Evolutionary conservation across 176 grass and related monocot genomes (phyloP), one percentile per base, ranked within the genome.

Genomic region (Paspalum vaginatum): DNA sequence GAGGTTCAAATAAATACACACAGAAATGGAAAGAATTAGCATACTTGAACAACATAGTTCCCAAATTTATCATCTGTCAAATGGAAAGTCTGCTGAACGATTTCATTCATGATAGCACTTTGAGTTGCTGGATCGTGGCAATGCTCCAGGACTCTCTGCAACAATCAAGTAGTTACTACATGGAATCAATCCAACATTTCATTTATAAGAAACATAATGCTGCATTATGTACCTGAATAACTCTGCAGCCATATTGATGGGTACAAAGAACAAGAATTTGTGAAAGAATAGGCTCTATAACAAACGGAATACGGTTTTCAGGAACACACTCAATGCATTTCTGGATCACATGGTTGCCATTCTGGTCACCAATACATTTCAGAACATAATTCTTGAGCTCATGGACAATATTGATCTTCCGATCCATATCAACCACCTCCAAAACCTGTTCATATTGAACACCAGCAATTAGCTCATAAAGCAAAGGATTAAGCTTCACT

Each of bases 291-390:
- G 90, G 80, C 27, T 86, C 85, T 48, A 93, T 85, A 21, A 99
- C 91, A 85, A 95, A 99, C 2, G 74, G 65, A 74, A 99, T 99
- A 53, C n/a, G 80, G 52, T 93, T 84, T 85, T 99, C 90, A 48
- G 90, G 96, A 74, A 99, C 86, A 86, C 96, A 89, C 78, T 99
- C 96, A 55, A 99, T 99, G 84, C 96, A 99, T 71, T 99, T 99
- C 72, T 99, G 95, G 72, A 95, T 93, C 65, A 98, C 95, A 83
- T 98, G 95, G 61, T 98, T 98, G 18, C 95, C 95, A 81, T 98
- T 98, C 79, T 95, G 95, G 80, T 98, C 95, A 85, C 71, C 82
- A 70, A 95, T 89, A 82, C 96, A 99, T 77, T 82, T 83, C 68
- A 99, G 79, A 86, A 95, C 86, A 65, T 47, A 85, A 77, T 88